phyloP scores from a whole-genome alignment of 2,329 filamentous ascomycete genomes.

The Decorospora gaudefroyi region DNA sequence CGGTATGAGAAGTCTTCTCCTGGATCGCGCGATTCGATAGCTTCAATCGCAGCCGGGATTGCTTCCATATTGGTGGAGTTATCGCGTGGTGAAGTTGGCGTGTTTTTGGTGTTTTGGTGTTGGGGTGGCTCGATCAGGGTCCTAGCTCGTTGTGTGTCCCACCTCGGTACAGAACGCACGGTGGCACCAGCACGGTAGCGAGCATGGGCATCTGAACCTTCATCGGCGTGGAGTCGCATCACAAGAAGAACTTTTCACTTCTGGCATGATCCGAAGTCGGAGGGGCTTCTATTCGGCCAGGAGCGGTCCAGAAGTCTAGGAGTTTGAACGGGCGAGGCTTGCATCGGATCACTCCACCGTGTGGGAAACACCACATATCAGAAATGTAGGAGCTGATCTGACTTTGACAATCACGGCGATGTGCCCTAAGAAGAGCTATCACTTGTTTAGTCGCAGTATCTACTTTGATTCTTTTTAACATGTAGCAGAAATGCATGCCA shows the following conservation, averaged over 20 bases:
- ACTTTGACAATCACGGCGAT: too few species aligned
- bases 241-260: slow-evolving; percentile 8
- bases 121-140: too few species aligned
- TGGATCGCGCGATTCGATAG: too few species aligned
- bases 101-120: too few species aligned
- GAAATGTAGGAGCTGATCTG: too few species aligned
- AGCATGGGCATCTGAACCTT: slow-evolving; percentile 11
- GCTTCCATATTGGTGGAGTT: too few species aligned
- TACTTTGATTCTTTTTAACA: slow-evolving; percentile 11
- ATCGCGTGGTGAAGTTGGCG: too few species aligned
- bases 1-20: too few species aligned
- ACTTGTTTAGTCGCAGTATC: slow-evolving; percentile 24
- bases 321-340: slow-evolving; percentile 9
- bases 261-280: slow-evolving; percentile 26
- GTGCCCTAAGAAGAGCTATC: neutral
- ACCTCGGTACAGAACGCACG: too few species aligned
- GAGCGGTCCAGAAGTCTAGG: slow-evolving; percentile 18
- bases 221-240: slow-evolving; percentile 10
- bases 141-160: too few species aligned
- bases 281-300: slow-evolving; percentile 22
- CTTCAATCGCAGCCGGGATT: too few species aligned
- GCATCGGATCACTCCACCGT: slow-evolving; percentile 7
- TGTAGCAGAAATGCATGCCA: slow-evolving; percentile 7
- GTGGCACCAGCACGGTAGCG: slow-evolving; percentile 10
- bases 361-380: too few species aligned